Conservation (phyloP, 176 grass and related monocot genomes). For the Canna indica region DNA sequence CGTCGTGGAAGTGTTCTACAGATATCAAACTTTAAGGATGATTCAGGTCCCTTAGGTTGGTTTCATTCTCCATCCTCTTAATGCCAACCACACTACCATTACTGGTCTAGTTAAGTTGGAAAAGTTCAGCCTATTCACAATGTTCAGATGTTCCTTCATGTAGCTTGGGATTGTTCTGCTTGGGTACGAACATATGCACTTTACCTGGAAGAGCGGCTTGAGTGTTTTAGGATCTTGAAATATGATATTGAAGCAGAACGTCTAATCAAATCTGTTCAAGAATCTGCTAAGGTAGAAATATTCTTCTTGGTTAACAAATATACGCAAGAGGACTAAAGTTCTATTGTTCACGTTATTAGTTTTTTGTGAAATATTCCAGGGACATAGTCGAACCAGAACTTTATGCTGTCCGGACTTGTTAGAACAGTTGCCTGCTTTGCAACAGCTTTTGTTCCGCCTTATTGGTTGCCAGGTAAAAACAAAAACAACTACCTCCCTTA, state of each 20-base stretch:
- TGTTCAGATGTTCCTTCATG: not conserved
- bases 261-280: constrained; percentile 47
- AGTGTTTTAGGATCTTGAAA: constrained; percentile 36
- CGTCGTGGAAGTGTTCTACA: constrained; percentile 75
- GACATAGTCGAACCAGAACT: constrained; percentile 81
- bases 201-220: constrained; percentile 36
- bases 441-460: constrained; percentile 72
- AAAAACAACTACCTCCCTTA: not conserved
- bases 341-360: not conserved
- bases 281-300: constrained; percentile 47
- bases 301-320: not conserved
- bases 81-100: not conserved
- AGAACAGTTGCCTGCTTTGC: constrained; percentile 81
- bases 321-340: not conserved
- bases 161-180: constrained; percentile 40
- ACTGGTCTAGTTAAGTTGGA: not conserved
- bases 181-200: constrained; percentile 44
- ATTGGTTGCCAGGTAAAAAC: constrained; percentile 59
- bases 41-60: constrained; percentile 76
- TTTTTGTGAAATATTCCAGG: constrained; percentile 34
- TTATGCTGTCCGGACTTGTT: constrained; percentile 59
- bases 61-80: not conserved
- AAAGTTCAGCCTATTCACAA: not conserved
- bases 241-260: constrained; percentile 25
- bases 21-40: constrained; percentile 85